Base-by-base conservation (phyloP, 169 alveolate species). In the Cardiosporidium cionae region DNA sequence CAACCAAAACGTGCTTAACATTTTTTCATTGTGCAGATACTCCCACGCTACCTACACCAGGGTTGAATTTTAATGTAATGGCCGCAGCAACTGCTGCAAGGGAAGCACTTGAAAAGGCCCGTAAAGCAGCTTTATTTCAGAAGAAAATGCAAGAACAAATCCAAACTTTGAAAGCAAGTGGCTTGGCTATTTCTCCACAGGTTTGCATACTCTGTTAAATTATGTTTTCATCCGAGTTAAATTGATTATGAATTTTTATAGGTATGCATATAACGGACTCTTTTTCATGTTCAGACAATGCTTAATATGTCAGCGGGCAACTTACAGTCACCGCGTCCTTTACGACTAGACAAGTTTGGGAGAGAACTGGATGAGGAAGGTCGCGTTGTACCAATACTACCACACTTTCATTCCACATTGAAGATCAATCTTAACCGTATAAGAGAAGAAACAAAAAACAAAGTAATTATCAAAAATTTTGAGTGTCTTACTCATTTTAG, bases 281-380 rank as follows among this genome's bases (percentile, higher is more conserved):
- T 44, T 16, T 44, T 44, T 16, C n/a, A n/a, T 44, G 58, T 44
- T 44, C 58, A 44, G 58, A 44, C 58, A 16, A 33, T 63, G 44
- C 69, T n/a, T 27, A 16, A 16, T n/a, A 33, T 63, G 16, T n/a
- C 28, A 16, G 69, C 16, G 54, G 16, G 16, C 44, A 16, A 16
- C 58, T 16, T 33, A 16, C 16, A n/a, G 16, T 16, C 16, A 7
- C 75, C 75, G 23, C 34, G 76, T 7, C 79, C 79, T 23, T 36
- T 72, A 25, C 72, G 79, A 25, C 2, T 72, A 25, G 79, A 72
- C 32, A 4, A 67, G 66, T 72, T 72, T 28, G 79, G 79, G 33
- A 28, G 79, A 67, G 79, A 72, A 25, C 44, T 72, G 22, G 79
- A 72, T 33, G 79, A 62, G 23, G 79, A 72, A 32, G 79, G 79